Conservation (phyloP, 176 grass and related monocot species). For the Aechmea fasciata region DNA sequence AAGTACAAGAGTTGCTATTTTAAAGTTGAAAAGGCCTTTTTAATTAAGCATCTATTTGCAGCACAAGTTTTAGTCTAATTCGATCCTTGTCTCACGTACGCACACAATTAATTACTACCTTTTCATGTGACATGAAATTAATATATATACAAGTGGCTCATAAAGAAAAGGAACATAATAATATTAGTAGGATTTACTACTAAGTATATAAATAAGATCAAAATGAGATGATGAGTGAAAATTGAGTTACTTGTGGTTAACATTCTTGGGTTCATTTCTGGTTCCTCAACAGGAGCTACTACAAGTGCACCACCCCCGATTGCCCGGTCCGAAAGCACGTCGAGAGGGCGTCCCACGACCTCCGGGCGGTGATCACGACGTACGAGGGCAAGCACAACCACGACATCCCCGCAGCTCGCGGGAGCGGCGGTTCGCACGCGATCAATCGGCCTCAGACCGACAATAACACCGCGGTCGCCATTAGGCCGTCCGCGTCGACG, state of each 20-base stretch:
- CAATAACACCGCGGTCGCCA: conserved; percentile 12
- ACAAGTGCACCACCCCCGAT: conserved; percentile 31
- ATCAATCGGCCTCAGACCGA: conserved; percentile 6
- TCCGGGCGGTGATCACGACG: conserved; percentile 30
- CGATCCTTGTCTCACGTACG: no score
- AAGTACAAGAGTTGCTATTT: no score
- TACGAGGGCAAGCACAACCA: conserved; percentile 43
- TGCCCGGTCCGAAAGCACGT: conserved; percentile 37
- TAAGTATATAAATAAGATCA: neutral
- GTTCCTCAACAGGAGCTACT: conserved; percentile 28
- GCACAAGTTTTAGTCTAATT: no score
- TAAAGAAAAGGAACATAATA: no score
- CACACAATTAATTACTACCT: no score
- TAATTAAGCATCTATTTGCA: no score
- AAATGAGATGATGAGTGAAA: neutral
- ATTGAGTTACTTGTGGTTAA: neutral
- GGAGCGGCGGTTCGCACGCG: neutral
- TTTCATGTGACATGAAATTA: no score
- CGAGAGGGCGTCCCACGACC: conserved; percentile 31
- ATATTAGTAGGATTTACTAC: neutral
- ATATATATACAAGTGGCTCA: no score
- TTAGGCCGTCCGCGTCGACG: conserved; percentile 1
- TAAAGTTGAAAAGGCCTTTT: no score
- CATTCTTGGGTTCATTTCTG: neutral
- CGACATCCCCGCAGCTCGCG: conserved; percentile 28